Evolutionary conservation across 352 stramenopile genomes (phyloP), one percentile per base, ranked within the genome.

Genomic region (Ophiocytium majus): DNA sequence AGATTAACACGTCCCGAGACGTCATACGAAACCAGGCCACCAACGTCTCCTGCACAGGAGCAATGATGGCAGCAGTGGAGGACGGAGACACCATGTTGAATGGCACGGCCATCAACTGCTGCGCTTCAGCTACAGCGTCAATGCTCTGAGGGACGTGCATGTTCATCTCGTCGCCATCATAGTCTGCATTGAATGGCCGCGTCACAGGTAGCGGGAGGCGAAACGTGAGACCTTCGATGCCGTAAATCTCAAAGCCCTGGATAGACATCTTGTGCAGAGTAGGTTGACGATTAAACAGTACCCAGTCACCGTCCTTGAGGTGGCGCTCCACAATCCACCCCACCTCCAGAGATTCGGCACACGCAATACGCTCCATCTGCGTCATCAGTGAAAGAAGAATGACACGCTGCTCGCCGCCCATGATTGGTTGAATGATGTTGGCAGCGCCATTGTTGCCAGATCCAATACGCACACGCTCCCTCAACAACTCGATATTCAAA

Each of bases 91-190:
- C n/a, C n/a, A n/a, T n/a, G n/a, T n/a, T n/a, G n/a, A n/a, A n/a
- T n/a, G n/a, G n/a, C 89, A 97, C 96, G 91, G 98, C 97, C 96
- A 99, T 99, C 83, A 99, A 92, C 80, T 98, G 92, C 86, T 98
- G 94, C 9, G 95, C 95, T 90, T 99, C 97, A 10, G 97, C 96
- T 82, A 94, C 91, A 82, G 97, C 97, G 43, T 95, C 95, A 81
- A 99, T 92, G 23, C 94, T 97, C 91, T 99, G 97, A 43, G 83
- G 83, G 1, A 97, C 93, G 90, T 98, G 94, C 84, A 99, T 91
- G 90, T 99, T 99, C 97, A 99, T 99, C 90, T 99, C 97, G 89
- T 99, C 97, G 79, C 97, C 97, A 92, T 99, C 97, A 86, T 99
- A 99, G 93, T 99, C 97, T 83, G 97, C 97, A 89, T 99, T 99